Conservation (phyloP, 306 rosid genomes). For the Prunus campanulata region DNA sequence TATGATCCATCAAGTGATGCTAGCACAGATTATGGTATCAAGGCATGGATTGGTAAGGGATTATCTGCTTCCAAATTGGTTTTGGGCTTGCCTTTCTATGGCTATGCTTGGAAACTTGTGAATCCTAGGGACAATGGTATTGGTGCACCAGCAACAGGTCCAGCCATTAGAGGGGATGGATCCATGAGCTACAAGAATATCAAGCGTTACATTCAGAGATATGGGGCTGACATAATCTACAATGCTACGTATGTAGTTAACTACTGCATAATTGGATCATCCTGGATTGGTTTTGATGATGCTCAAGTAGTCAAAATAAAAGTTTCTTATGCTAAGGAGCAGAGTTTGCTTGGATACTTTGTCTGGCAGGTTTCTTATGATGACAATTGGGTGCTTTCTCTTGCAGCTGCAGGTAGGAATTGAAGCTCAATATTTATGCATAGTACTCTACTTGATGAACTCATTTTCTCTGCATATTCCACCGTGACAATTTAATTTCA, state of each 20-base stretch:
- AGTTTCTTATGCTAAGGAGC: conserved; percentile 41
- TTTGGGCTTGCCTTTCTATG: conserved; percentile 44
- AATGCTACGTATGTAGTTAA: conserved; percentile 34
- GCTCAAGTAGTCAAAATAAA: conserved; percentile 20
- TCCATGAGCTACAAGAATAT: conserved; percentile 20
- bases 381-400: conserved; percentile 33
- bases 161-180: conserved; percentile 11
- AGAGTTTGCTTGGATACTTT: conserved; percentile 29
- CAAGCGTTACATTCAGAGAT: conserved; percentile 5
- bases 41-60: conserved; percentile 40
- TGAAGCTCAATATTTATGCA: background rate
- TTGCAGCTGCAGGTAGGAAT: conserved; percentile 24
- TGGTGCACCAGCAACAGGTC: conserved; percentile 39
- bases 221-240: conserved; percentile 15
- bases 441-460: background rate
- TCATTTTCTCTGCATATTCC: background rate
- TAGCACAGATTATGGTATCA: conserved; percentile 43
- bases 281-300: conserved; percentile 42
- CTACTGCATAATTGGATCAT: conserved; percentile 23
- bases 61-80: conserved; percentile 35
- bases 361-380: conserved; percentile 27
- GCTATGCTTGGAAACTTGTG: conserved; percentile 43
- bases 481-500: background rate
- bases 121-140: conserved; percentile 22
- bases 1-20: conserved; percentile 32